These are phyloP conservation scores for Lactuca sativa DNA, from an alignment of 129 eudicot genomes.

Conservation along the genomic window DNA sequence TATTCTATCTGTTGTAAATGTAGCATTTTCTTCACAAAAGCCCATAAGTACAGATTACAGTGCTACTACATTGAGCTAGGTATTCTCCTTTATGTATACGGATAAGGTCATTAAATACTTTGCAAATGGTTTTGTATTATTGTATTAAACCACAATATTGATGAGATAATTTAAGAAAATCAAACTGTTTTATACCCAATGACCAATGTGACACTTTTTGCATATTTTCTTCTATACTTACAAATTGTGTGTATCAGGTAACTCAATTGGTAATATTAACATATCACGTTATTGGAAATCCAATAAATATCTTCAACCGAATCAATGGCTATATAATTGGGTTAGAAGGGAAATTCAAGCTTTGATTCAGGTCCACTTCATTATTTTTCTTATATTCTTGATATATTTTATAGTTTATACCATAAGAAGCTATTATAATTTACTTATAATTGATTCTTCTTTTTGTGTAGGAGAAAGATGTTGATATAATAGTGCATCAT, in stretches of 20 bases:
- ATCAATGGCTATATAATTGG: constrained; percentile 67
- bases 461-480: constrained; percentile 75
- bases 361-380: constrained; percentile 58
- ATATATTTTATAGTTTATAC: neutral
- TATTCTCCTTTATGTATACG: constrained; percentile 19
- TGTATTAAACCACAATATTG: no score
- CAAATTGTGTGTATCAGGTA: constrained; percentile 33
- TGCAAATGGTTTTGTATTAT: no score
- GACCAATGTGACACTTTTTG: no score
- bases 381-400: neutral
- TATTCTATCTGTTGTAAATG: constrained; percentile 9
- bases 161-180: no score
- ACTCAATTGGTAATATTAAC: constrained; percentile 36
- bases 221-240: constrained; percentile 12
- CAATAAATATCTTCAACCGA: constrained; percentile 65
- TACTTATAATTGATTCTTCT: neutral
- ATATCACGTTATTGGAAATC: constrained; percentile 73
- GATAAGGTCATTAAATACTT: no score
- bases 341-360: constrained; percentile 85
- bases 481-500: constrained; percentile 72
- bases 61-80: constrained; percentile 78
- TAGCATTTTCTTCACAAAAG: constrained; percentile 69
- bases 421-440: neutral
- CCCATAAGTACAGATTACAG: constrained; percentile 76
- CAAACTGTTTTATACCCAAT: no score